Evolutionary conservation across 2,329 filamentous ascomycete species (phyloP).

Genomic region (Calonectria pseudoturangicola): DNA sequence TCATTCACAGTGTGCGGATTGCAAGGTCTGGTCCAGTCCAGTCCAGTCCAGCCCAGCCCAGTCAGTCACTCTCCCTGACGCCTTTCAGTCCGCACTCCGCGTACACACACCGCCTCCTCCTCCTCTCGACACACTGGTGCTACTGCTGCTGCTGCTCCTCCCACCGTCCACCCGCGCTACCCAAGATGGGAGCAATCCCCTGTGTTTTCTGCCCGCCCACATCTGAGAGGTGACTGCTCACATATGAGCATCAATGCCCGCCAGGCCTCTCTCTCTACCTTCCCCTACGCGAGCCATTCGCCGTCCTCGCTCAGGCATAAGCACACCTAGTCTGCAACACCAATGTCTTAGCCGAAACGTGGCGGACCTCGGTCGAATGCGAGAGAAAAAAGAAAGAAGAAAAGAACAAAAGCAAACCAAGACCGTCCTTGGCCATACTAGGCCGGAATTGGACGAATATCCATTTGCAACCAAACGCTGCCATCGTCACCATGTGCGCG

Average conservation of each 20-base stretch:
- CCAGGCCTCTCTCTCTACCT: neutral
- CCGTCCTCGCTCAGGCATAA: neutral
- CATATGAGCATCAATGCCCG: conserved; percentile 19
- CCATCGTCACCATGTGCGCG: conserved; percentile 15
- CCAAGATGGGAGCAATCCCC: neutral
- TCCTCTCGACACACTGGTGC: neutral
- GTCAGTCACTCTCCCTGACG: too few species aligned
- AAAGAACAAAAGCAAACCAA: neutral
- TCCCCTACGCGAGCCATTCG: neutral
- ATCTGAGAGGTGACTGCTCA: conserved; percentile 23
- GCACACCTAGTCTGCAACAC: conserved; percentile 2
- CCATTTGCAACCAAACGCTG: conserved; percentile 6
- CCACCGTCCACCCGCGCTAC: too few species aligned
- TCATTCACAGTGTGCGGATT: too few species aligned
- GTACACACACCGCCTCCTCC: neutral
- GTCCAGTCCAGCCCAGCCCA: neutral
- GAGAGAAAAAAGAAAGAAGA: conserved; percentile 17
- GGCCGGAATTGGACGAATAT: neutral
- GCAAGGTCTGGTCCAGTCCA: neutral
- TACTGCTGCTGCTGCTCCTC: too few species aligned
- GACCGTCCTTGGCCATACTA: neutral
- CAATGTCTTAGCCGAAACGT: conserved; percentile 26
- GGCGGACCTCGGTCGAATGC: conserved; percentile 5
- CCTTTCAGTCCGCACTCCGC: neutral
- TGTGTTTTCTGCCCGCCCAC: neutral